Evolutionary conservation across 2,329 filamentous ascomycete species (phyloP).

Genomic region (Colletotrichum costaricense): DNA sequence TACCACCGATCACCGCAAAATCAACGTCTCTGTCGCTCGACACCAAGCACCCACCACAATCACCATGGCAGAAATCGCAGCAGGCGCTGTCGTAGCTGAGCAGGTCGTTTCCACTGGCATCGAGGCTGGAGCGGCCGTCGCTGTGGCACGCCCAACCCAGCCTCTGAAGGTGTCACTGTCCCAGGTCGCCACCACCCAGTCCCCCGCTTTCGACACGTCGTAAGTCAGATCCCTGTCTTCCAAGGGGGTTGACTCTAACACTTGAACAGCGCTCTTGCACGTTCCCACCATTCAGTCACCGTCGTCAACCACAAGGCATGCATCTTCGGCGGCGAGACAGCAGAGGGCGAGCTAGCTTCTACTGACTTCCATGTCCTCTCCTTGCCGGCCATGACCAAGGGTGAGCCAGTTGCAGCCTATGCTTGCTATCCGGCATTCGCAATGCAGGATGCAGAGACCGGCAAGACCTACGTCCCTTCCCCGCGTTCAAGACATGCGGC

Average conservation of each 20-base stretch:
- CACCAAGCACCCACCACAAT: not conserved
- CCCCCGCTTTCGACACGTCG: slow-evolving; percentile 42
- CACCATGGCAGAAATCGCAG: slow-evolving; percentile 51
- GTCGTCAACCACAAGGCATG: slow-evolving; percentile 65
- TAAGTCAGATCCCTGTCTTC: slow-evolving; percentile 33
- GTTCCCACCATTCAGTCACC: slow-evolving; percentile 63
- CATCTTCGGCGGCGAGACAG: slow-evolving; percentile 63
- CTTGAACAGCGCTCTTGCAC: slow-evolving; percentile 50
- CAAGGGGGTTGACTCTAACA: not conserved
- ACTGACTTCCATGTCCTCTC: slow-evolving; percentile 64
- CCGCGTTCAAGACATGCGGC: slow-evolving; percentile 50
- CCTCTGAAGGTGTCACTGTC: slow-evolving; percentile 62
- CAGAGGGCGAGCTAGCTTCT: slow-evolving; percentile 53
- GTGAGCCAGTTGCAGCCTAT: slow-evolving; percentile 42
- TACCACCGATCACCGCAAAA: not conserved
- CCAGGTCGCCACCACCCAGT: slow-evolving; percentile 52
- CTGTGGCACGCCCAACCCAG: slow-evolving; percentile 62
- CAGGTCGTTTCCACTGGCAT: slow-evolving; percentile 53
- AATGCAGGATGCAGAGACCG: slow-evolving; percentile 41
- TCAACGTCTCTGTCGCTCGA: not conserved
- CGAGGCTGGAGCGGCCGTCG: slow-evolving; percentile 53
- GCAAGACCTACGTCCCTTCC: slow-evolving; percentile 43
- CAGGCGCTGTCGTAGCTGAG: slow-evolving; percentile 52
- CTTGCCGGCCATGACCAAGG: slow-evolving; percentile 53
- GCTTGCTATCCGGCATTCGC: slow-evolving; percentile 46